Conservation (phyloP, 208 protist species). For the Wallacemonas sp. region DNA sequence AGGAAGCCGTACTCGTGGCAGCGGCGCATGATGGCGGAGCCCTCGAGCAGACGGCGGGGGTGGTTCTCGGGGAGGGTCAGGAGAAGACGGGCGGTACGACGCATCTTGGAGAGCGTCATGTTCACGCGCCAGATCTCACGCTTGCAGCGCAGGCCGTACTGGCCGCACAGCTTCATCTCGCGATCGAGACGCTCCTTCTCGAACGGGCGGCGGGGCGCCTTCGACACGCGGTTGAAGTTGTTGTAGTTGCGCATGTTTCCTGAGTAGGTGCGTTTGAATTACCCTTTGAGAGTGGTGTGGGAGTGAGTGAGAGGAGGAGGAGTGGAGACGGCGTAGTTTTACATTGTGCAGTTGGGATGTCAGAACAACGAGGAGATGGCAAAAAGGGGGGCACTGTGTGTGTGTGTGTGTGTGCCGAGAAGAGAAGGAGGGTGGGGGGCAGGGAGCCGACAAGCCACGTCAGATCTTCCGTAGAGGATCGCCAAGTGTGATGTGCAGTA, state of each 20-base stretch:
- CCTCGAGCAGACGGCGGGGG: conserved; percentile 97
- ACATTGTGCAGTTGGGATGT: background rate
- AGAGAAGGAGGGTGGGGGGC: background rate
- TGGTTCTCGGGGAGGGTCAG: conserved; percentile 99
- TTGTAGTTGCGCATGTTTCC: conserved; percentile 93
- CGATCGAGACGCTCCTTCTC: conserved; percentile 99
- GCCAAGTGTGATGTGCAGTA: no score
- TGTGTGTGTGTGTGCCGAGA: background rate
- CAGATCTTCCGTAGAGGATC: no score
- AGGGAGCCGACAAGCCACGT: no score
- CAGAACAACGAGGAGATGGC: background rate
- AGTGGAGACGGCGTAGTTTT: background rate
- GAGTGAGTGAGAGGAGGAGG: background rate
- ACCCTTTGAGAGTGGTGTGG: conserved; percentile 15
- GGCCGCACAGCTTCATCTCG: conserved; percentile 99
- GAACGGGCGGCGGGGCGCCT: conserved; percentile 98
- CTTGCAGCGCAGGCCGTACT: conserved; percentile 99
- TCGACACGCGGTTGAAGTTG: conserved; percentile 96
- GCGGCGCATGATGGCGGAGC: conserved; percentile 98
- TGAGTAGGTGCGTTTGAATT: conserved; percentile 7
- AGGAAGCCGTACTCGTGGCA: conserved; percentile 99
- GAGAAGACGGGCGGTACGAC: conserved; percentile 98
- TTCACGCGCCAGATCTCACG: conserved; percentile 99
- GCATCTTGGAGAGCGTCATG: conserved; percentile 98
- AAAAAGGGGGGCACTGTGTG: background rate